Base-by-base conservation (phyloP, 2,329 filamentous ascomycete species). In the Hypoxylon sp. region DNA sequence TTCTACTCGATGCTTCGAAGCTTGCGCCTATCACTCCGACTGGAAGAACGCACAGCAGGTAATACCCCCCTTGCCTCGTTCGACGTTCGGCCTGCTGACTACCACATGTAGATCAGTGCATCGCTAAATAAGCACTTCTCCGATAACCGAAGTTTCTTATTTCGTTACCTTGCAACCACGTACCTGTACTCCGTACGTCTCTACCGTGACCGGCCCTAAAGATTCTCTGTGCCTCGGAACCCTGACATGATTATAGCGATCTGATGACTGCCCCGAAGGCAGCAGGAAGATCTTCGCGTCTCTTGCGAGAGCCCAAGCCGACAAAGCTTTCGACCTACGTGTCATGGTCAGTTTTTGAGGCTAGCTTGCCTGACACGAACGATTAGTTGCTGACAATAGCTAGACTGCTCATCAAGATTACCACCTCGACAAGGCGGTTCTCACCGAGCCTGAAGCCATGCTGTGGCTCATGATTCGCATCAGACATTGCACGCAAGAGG, bases 31-130 rank as follows among this genome's bases (percentile, higher is more conserved):
- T 58, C 75, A 82, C 48, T 83, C 81, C 76, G 84, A 87, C 62
- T 75, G 85, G 51, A 74, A 77, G 54, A 83, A 81, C 65, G 82
- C 83, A 2, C 83, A 86, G 68, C 81, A 84, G 74, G 82, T 84
- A 71, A 58, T 70, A 24, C 17, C 3, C 35, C n/a, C 46, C 7
- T 11, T 20, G 9, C n/a, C 2, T 10, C 45, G 8, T 9, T 17
- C 9, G n/a, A n/a, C 5, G 20, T 29, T 31, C 7, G 13, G 13
- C 15, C 48, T 48, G 33, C 40, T 61, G 20, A 55, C 26, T 29
- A 53, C 52, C 13, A 58, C 31, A 9, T 4, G 10, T 51, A 85
- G 81, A 85, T 86, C 66, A 80, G 83, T 0, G 80, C 80, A 1
- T 77, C 79, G 0, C 65, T 85, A 21, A 83, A 85, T 58, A 79